A percentile compares a stretch with the other conserved stretches of the same genome.
Conservation (phyloP, 345 rosid genomes). For the Aegle marmelos region DNA sequence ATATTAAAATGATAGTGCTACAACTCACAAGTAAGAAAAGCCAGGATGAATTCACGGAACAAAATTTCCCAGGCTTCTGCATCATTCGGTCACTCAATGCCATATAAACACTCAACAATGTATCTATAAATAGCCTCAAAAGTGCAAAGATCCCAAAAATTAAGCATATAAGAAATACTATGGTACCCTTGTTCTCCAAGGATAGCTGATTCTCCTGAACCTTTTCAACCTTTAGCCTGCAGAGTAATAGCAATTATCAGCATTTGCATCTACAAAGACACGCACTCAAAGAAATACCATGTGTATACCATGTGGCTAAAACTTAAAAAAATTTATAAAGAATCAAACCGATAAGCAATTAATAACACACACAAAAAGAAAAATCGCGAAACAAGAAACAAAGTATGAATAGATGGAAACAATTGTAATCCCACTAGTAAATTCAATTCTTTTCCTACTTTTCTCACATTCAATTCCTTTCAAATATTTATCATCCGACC, state of each 20-base stretch:
- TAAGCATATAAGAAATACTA: conserved; percentile 57
- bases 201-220: conserved; percentile 46
- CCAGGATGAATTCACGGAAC: conserved; percentile 56
- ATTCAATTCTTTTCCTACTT: neutral
- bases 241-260: conserved; percentile 11
- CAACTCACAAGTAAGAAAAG: conserved; percentile 42
- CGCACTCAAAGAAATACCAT: neutral
- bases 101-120: conserved; percentile 29
- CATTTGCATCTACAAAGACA: neutral
- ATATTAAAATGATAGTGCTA: conserved; percentile 41
- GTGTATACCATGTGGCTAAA: neutral
- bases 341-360: neutral
- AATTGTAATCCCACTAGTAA: neutral
- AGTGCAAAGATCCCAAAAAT: conserved; percentile 55
- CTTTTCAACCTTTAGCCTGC: conserved; percentile 57
- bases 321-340: neutral
- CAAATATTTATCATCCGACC: neutral
- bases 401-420: neutral
- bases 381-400: neutral
- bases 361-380: too few species aligned
- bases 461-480: too few species aligned
- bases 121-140: conserved; percentile 44
- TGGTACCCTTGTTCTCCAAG: conserved; percentile 78
- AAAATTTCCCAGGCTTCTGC: conserved; percentile 54
- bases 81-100: conserved; percentile 25